Evolutionary conservation across 2,329 filamentous ascomycete genomes (phyloP), one percentile per base, ranked within the genome.

Genomic region (Hymenoscyphus scutula): DNA sequence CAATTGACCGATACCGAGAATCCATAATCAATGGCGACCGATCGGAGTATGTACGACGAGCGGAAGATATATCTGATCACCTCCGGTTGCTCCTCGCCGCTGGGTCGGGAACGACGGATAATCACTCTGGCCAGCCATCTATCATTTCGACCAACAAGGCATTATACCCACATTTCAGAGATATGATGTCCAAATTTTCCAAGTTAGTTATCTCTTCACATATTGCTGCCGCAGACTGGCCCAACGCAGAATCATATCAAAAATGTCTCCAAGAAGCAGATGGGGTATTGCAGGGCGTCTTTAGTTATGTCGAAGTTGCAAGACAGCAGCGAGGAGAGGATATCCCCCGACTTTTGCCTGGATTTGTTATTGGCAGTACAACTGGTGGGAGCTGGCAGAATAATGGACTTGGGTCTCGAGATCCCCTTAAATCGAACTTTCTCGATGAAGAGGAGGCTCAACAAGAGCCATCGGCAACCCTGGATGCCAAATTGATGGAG

Each of bases 161-260:
- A 0, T 81, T 99, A 17, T 98, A 98, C 73, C 95, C 95, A 27
- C 93, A 98, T 76, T 99, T 99, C 77, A 84, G 95, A 60, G 95
- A 98, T 74, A 98, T 98, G 88, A 99, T 99, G 95, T 98, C 95
- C 53, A 93, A 96, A 71, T 99, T 99, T 76, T 98, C 95, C n/a
- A 99, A 99, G 76, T 82, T 99, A 10, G 95, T 99, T 53, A 88
- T 99, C 56, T 99, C 95, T 2, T 98, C 95, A 15, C 95, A 99
- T 74, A 97, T 99, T 74, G 95, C 95, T 45, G 92, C 94, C 5
- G 91, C 94, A 37, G 95, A 99, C 77, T 98, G 92, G 86, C 93
- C 94, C 8, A 92, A 94, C 60, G 88, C 91, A 17, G 95, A 99
- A 76, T 96, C 94, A 0, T 90, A 94, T 65, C 89, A 95, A 60